Base-by-base conservation (phyloP, 495 filamentous ascomycete genomes). In the Penicillium goetzii region DNA sequence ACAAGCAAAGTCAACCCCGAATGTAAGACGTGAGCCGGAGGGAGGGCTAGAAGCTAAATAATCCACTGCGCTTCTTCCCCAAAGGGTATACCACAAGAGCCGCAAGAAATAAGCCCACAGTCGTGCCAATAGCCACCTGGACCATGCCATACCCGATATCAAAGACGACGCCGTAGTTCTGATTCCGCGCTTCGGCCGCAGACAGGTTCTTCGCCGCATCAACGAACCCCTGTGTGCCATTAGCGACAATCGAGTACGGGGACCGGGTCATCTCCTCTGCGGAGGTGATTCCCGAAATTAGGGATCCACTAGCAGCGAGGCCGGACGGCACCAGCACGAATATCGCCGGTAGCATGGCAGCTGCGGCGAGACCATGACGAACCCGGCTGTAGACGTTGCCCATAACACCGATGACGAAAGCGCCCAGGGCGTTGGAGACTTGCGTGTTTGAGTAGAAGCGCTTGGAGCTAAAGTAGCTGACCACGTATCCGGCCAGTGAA, bases 281-380 rank as follows among this genome's bases (percentile, higher is more conserved):
- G 15, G 86, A 88, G n/a, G 86, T 86, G 41, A 99, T 82, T 9
- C 95, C 94, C n/a, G 86, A 88, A 15, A 99, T 81, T 61, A 97
- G 76, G 11, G 88, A 91, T 2, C 94, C 94, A 33, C 86, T 86
- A 5, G 92, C 92, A 1, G 95, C 92, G 14, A 99, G 82, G 4
- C 93, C 94, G 15, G 89, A 92, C 3, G 94, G 94, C 6, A 99
- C 95, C 57, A 95, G 91, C 6, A 99, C 94, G 68, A 96, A 96
- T 63, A 99, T 97, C 5, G 91, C 94, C 1, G 94, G 94, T 0
- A 98, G 77, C 78, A 99, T 90, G 8, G 91, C 90, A 1, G 92
- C 91, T 1, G 93, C 93, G 0, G 94, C 93, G 15, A 97, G 82
- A 2, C 92, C 92, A 70, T 95, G 89, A 58, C 89, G 83, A n/a